A percentile compares a stretch with the other conserved stretches of the same genome.
These are phyloP conservation scores for Artemisia annua DNA, from an alignment of 129 eudicot genomes.

Conservation along the genomic window DNA sequence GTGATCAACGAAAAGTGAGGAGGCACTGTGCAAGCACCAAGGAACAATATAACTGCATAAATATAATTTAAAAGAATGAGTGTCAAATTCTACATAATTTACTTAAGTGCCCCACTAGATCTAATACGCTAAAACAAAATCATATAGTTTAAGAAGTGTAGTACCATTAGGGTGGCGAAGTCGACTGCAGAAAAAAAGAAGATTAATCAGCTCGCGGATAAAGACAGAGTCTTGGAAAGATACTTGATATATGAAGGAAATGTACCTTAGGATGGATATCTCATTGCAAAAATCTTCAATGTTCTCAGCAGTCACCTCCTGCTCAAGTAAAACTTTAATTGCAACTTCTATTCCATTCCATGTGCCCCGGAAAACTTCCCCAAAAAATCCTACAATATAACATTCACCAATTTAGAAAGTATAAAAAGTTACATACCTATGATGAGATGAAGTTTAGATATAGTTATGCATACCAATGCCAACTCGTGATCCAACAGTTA, in stretches of 20 bases:
- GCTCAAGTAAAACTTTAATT: slow-evolving; percentile 83
- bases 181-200: slow-evolving; percentile 56
- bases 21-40: slow-evolving; percentile 93
- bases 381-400: slow-evolving; percentile 63
- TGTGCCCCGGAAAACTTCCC: slow-evolving; percentile 84
- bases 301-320: slow-evolving; percentile 70
- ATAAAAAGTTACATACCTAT: not conserved
- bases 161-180: slow-evolving; percentile 98
- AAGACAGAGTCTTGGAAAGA: not conserved
- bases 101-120: too few relatives aligned
- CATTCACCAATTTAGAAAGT: slow-evolving; percentile 9
- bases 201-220: slow-evolving; percentile 8
- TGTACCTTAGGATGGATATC: slow-evolving; percentile 80
- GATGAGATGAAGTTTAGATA: slow-evolving; percentile 17
- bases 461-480: slow-evolving; percentile 58
- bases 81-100: not conserved
- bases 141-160: slow-evolving; percentile 18
- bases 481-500: slow-evolving; percentile 69
- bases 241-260: not conserved
- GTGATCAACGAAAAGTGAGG: slow-evolving; percentile 88
- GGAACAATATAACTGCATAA: slow-evolving; percentile 77
- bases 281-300: slow-evolving; percentile 92
- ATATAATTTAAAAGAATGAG: not conserved
- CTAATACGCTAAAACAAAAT: not conserved
- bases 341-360: slow-evolving; percentile 95